Evolutionary conservation across 106 monocot genomes (phyloP), one percentile per base, ranked within the genome.

Genomic region (Xerophyta viscosa): DNA sequence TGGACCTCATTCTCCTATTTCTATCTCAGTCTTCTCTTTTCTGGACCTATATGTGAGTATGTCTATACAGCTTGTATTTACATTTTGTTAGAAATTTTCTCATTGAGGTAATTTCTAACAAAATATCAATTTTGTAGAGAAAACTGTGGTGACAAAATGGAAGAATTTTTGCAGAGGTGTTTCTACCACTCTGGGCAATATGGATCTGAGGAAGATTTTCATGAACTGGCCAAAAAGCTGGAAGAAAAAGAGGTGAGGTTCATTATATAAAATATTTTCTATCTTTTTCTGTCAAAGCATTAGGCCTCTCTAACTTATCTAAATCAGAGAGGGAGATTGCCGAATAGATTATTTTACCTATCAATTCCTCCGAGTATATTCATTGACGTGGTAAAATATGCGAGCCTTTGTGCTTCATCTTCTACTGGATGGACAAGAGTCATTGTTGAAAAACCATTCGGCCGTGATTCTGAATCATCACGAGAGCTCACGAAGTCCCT

Each of bases 301-400:
- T 39, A 33, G 11, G 5, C 33, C 11, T 33, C 33, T 33, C 7
- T 6, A 33, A 33, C 33, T 33, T 33, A 33, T 6, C 11, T 33
- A 26, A 17, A 46, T 27, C 76, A 92, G 91, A 72, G 54, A 58
- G 68, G 75, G 52, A 78, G 64, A 54, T 33, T 83, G 42, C 62
- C 92, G 63, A 92, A 87, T 60, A 82, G 92, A 13, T 46, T 92
- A 22, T 92, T 77, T 63, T 92, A 92, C 58, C 60, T 92, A 28
- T 92, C 92, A 39, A 82, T 92, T 39, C 92, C 92, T 48, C 92
- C 92, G 53, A 92, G 87, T 70, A 77, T 92, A 60, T 92, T 92
- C 50, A 54, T 92, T 41, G 71, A 87, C 61, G 92, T 83, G 27
- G 92, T 80, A 29, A 92, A 83, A 71, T 83, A 73, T 67, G 80